Conservation (phyloP, 2,329 filamentous ascomycete species). For the Monilinia fructicola region DNA sequence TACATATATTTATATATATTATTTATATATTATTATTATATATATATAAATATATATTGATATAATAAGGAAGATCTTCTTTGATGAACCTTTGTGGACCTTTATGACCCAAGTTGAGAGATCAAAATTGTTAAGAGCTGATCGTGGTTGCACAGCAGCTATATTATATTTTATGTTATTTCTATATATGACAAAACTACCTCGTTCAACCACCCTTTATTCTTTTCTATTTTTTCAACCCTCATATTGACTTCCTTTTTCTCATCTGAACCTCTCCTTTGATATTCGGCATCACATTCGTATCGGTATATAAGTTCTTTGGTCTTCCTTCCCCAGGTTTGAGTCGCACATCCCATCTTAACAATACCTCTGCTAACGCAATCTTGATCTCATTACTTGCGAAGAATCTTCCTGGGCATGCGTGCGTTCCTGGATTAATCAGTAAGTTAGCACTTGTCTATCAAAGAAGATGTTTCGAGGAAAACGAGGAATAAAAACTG, state of each 20-base stretch:
- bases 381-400: constrained; percentile 44
- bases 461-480: not conserved
- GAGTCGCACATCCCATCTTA: constrained; percentile 39
- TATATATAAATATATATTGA: no score
- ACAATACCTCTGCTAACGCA: constrained; percentile 35
- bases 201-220: no score
- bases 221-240: not conserved
- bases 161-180: no score
- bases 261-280: constrained; percentile 20
- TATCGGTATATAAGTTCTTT: constrained; percentile 44
- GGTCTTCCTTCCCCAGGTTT: constrained; percentile 66
- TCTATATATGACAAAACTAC: not conserved
- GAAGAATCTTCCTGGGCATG: constrained; percentile 46
- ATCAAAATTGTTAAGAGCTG: no score
- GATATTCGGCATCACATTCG: constrained; percentile 18
- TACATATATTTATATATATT: no score
- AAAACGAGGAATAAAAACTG: no score
- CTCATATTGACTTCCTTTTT: not conserved
- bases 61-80: no score
- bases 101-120: no score
- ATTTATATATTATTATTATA: no score
- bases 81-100: no score
- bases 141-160: no score
- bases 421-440: constrained; percentile 39
- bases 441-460: not conserved